These are phyloP conservation scores for Podila verticillata DNA, from an alignment of 192 early-diverging fungal genomes.

Conservation along the genomic window DNA sequence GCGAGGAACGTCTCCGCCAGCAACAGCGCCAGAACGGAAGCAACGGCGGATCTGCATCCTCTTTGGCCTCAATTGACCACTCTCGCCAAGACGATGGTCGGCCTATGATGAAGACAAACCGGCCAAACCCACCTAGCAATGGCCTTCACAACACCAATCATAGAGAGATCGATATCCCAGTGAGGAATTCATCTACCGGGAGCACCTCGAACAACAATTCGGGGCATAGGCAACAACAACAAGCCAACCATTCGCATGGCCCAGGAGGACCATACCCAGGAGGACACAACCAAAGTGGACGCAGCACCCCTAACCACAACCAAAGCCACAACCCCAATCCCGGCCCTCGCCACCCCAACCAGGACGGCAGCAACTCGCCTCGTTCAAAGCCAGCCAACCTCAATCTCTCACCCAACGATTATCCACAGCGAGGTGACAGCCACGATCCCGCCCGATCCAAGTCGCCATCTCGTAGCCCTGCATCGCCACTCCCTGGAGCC, in stretches of 20 bases:
- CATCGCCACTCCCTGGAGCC: not conserved
- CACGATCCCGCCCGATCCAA: not conserved
- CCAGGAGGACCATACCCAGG: not conserved
- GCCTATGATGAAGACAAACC: constrained; percentile 6
- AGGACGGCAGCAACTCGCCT: not conserved
- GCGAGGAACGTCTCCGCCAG: constrained; percentile 8
- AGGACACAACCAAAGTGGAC: not conserved
- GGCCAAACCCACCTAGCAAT: constrained; percentile 10
- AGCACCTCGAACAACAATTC: constrained; percentile 5
- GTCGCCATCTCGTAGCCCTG: not conserved
- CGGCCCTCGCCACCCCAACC: not conserved
- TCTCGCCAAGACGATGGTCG: constrained; percentile 16
- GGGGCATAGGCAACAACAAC: not conserved
- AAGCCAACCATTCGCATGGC: not conserved
- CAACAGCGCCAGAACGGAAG: constrained; percentile 19
- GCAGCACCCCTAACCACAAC: not conserved
- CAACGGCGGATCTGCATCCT: constrained; percentile 13
- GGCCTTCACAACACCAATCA: not conserved
- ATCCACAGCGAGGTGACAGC: constrained; percentile 2
- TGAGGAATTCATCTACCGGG: constrained; percentile 31
- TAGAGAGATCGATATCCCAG: constrained; percentile 15
- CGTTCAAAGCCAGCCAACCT: constrained; percentile 6
- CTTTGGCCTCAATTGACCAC: constrained; percentile 17
- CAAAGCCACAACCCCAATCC: not conserved
- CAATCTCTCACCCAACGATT: constrained; percentile 11